Conservation (phyloP, 805 yeast species). For the Wickerhamiella slavikovae region DNA sequence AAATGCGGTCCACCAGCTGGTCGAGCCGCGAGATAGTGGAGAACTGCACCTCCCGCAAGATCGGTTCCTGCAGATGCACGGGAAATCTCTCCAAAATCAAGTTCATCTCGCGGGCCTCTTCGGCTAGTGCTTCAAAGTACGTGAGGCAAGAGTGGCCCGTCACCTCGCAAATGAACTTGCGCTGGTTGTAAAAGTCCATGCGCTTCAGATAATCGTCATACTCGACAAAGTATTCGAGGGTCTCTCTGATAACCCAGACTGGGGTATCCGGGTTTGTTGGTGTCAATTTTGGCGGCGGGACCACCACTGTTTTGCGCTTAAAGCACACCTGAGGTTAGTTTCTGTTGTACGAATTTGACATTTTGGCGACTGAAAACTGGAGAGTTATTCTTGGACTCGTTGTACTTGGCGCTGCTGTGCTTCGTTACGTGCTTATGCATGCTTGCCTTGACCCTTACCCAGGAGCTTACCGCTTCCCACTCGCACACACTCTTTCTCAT, state of each 20-base stretch:
- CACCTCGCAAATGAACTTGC: constrained; percentile 84
- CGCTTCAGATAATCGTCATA: constrained; percentile 54
- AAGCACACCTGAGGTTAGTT: constrained; percentile 17
- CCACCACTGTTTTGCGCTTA: constrained; percentile 18
- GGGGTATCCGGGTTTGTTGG: constrained; percentile 22
- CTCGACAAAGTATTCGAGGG: constrained; percentile 68
- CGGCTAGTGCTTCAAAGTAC: constrained; percentile 67
- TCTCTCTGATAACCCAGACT: constrained; percentile 67
- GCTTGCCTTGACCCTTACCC: neutral
- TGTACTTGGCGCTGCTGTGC: neutral
- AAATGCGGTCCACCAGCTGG: constrained; percentile 71
- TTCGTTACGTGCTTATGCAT: neutral
- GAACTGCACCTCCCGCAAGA: constrained; percentile 68
- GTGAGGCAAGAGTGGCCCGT: constrained; percentile 87
- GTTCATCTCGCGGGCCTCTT: constrained; percentile 32
- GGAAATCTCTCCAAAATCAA: constrained; percentile 69
- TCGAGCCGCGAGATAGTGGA: constrained; percentile 67
- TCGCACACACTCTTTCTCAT: neutral
- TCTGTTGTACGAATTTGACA: neutral
- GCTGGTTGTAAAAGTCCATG: constrained; percentile 22
- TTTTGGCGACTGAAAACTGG: neutral
- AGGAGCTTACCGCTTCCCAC: neutral
- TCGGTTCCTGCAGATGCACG: constrained; percentile 77
- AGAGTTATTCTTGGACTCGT: neutral
- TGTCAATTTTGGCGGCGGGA: constrained; percentile 11